Evolutionary conservation across 1,284 basidiomycete species (phyloP), one percentile per base, ranked within the genome.

Genomic region (Flammula alnicola): DNA sequence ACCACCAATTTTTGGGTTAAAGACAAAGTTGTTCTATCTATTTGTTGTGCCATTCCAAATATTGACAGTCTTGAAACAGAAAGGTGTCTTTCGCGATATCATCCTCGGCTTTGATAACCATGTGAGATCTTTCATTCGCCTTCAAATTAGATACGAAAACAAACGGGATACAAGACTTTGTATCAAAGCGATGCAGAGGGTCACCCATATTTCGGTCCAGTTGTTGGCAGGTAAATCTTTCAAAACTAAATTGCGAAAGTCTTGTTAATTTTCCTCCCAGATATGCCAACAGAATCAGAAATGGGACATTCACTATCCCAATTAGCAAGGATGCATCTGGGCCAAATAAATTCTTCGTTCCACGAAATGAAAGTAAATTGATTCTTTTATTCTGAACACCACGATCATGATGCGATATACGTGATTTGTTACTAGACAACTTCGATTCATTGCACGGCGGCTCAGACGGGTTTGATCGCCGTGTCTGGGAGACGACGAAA

Each of bases 251-350:
- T n/a, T 27, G n/a, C 45, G 27, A 30, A 14, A 7, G 7, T 5
- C 11, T 20, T 30, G 16, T 39, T 16, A 45, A 22, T 14, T 4
- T 11, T n/a, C 8, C 6, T 14, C 20, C 10, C 8, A 68, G 71
- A 59, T 72, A 75, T 56, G 74, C 74, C 14, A 77, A 78, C 54
- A 66, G 75, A 27, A 74, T 77, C 38, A 68, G 71, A 47, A 73
- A 76, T 47, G 75, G 75, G n/a, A 76, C 76, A 5, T 78, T 77
- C 55, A 73, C 73, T 5, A 73, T 78, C 43, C 75, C 75, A 10
- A 68, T 71, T 45, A 73, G 71, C n/a, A 73, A 71, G 52, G 60
- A 76, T 55, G 71, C 71, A 9, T 62, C 69, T 14, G 67, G 71
- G 4, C 63, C 66, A 14, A 65, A 71, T 31, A 69, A 68, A 40